Evolutionary conservation across 345 rosid genomes (phyloP).

Genomic region (Syzygium grande): DNA sequence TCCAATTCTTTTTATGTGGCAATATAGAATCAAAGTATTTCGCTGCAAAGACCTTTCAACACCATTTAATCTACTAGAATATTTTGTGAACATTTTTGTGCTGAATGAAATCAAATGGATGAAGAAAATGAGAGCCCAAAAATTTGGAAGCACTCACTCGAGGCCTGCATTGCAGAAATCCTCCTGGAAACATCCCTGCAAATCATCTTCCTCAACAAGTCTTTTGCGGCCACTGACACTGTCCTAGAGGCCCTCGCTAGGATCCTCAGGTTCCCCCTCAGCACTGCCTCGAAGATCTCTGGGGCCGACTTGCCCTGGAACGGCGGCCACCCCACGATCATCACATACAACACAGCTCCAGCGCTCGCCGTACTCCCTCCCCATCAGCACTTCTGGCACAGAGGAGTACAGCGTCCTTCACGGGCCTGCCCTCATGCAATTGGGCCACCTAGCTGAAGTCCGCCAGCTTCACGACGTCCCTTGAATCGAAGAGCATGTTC

Average conservation of each 20-base stretch:
- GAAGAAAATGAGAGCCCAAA: background rate
- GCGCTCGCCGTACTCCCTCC: background rate
- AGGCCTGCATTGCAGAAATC: constrained; percentile 69
- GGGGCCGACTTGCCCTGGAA: background rate
- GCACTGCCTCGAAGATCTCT: constrained; percentile 50
- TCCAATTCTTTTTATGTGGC: background rate
- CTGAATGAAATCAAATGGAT: background rate
- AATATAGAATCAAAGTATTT: background rate
- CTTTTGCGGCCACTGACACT: constrained; percentile 47
- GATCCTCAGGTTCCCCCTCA: constrained; percentile 64
- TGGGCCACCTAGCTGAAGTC: constrained; percentile 38
- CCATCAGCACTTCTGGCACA: background rate
- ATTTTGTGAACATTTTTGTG: too few relatives aligned
- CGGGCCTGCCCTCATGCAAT: background rate
- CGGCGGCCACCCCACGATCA: background rate
- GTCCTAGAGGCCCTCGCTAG: constrained; percentile 37
- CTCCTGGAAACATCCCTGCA: constrained; percentile 61
- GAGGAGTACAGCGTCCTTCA: background rate
- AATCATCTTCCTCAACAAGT: constrained; percentile 69
- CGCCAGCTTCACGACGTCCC: constrained; percentile 32
- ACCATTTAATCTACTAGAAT: too few relatives aligned
- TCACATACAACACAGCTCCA: background rate
- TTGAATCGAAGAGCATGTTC: constrained; percentile 40
- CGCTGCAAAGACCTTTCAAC: background rate
- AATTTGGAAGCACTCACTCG: background rate